These are phyloP conservation scores for Coemansia sp. DNA, from an alignment of 192 early-diverging fungal species.

Conservation along the genomic window DNA sequence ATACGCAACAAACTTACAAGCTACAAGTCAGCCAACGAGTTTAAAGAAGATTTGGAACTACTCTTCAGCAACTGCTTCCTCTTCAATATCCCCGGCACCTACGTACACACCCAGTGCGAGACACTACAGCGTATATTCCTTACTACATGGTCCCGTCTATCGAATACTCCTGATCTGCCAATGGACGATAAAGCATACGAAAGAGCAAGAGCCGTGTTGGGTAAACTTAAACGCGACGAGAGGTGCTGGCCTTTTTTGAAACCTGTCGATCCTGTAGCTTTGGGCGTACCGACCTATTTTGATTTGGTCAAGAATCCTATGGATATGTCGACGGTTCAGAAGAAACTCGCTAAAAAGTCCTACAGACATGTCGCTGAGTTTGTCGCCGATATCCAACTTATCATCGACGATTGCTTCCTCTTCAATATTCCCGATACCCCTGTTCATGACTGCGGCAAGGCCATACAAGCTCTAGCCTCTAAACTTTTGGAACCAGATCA, in stretches of 20 bases:
- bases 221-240: constrained; percentile 34
- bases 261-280: constrained; percentile 66
- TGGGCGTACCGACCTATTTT: constrained; percentile 66
- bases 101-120: constrained; percentile 60
- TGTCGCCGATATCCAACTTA: constrained; percentile 62
- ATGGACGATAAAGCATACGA: constrained; percentile 12
- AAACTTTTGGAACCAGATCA: constrained; percentile 26
- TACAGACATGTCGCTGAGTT: constrained; percentile 62
- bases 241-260: constrained; percentile 54
- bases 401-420: constrained; percentile 72
- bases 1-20: constrained; percentile 62
- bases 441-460: constrained; percentile 60
- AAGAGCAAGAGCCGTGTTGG: constrained; percentile 23
- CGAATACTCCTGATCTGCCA: neutral
- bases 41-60: constrained; percentile 62
- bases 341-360: constrained; percentile 58
- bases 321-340: constrained; percentile 70
- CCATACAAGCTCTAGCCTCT: constrained; percentile 39
- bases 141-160: constrained; percentile 28
- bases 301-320: constrained; percentile 73
- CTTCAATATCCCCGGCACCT: constrained; percentile 61
- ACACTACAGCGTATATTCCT: constrained; percentile 59
- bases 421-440: constrained; percentile 62
- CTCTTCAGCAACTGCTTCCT: constrained; percentile 71
- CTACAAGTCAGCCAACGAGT: constrained; percentile 57